phyloP scores from a whole-genome alignment of 1,284 basidiomycete species.

The Apiotrichum gracile region DNA sequence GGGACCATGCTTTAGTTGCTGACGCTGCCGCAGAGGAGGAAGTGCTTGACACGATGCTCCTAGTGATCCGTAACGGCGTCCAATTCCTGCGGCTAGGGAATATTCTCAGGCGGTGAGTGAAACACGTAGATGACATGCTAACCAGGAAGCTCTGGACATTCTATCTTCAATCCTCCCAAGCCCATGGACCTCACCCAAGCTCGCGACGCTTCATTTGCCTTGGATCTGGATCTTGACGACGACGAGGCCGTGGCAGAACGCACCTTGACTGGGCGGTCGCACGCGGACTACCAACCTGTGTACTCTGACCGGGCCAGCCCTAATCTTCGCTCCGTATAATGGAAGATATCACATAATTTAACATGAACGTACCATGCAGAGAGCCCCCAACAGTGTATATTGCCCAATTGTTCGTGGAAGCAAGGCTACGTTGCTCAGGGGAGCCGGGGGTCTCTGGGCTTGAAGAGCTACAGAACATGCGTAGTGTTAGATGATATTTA shows the following conservation, averaged over 20 bases:
- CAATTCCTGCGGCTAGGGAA: constrained; percentile 83
- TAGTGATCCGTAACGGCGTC: constrained; percentile 81
- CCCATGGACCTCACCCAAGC: constrained; percentile 74
- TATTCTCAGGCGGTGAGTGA: constrained; percentile 77
- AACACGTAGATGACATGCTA: not conserved
- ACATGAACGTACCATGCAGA: too few species aligned
- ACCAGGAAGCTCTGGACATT: constrained; percentile 72
- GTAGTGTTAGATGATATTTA: too few species aligned
- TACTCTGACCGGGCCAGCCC: constrained; percentile 21
- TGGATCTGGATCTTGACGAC: constrained; percentile 62
- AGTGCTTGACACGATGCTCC: constrained; percentile 77
- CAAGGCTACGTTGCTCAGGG: too few species aligned
- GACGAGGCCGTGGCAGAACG: constrained; percentile 47
- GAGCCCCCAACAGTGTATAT: too few species aligned
- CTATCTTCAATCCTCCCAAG: constrained; percentile 82
- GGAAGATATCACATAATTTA: too few species aligned
- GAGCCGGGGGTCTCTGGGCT: too few species aligned
- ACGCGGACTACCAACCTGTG: constrained; percentile 21
- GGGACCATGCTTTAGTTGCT: constrained; percentile 27
- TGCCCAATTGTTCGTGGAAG: too few species aligned
- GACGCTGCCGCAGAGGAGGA: constrained; percentile 67
- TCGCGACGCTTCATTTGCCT: constrained; percentile 48
- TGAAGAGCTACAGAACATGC: too few species aligned
- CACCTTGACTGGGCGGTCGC: constrained; percentile 16
- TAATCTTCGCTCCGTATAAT: too few species aligned